A percentile compares a stretch with the other conserved stretches of the same genome.
phyloP scores from a whole-genome alignment of 73 alveolate species.

The Paramecium tetraurelia region DNA sequence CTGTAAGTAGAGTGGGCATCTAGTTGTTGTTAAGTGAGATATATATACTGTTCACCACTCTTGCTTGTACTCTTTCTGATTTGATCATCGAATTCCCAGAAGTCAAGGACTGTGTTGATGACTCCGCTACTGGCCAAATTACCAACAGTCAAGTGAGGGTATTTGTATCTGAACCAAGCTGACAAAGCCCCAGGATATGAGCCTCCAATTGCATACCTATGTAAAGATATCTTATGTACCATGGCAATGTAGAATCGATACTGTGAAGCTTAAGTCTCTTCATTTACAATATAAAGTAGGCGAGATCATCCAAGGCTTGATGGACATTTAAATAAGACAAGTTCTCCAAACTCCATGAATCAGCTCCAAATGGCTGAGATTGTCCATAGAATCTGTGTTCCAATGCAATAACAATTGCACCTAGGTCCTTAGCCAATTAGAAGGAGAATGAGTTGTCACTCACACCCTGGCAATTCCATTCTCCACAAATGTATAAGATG shows the following conservation, averaged over 20 bases:
- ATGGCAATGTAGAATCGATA: conserved; percentile 57
- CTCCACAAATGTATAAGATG: conserved; percentile 77
- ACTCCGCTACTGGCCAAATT: conserved; percentile 73
- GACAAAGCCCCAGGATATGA: conserved; percentile 81
- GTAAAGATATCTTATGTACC: not conserved
- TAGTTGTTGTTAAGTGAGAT: not conserved
- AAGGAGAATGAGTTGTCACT: conserved; percentile 44
- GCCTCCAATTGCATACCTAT: conserved; percentile 69
- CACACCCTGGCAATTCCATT: conserved; percentile 68
- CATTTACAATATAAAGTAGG: conserved; percentile 55
- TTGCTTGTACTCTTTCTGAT: conserved; percentile 47
- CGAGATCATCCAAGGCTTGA: conserved; percentile 74
- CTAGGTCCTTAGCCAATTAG: conserved; percentile 61
- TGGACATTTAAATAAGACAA: conserved; percentile 63
- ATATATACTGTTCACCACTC: conserved; percentile 61
- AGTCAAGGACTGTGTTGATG: conserved; percentile 69
- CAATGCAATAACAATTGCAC: conserved; percentile 57
- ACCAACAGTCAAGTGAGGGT: conserved; percentile 70
- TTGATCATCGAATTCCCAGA: conserved; percentile 67
- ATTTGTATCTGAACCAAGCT: conserved; percentile 75
- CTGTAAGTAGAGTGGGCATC: conserved; percentile 48
- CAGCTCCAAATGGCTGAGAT: conserved; percentile 68
- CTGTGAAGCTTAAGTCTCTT: conserved; percentile 45
- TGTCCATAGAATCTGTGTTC: conserved; percentile 83
- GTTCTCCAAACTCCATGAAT: conserved; percentile 62